Evolutionary conservation across 495 filamentous ascomycete species (phyloP), one percentile per base, ranked within the genome.

Genomic region (Hyaloscypha hepaticicola): DNA sequence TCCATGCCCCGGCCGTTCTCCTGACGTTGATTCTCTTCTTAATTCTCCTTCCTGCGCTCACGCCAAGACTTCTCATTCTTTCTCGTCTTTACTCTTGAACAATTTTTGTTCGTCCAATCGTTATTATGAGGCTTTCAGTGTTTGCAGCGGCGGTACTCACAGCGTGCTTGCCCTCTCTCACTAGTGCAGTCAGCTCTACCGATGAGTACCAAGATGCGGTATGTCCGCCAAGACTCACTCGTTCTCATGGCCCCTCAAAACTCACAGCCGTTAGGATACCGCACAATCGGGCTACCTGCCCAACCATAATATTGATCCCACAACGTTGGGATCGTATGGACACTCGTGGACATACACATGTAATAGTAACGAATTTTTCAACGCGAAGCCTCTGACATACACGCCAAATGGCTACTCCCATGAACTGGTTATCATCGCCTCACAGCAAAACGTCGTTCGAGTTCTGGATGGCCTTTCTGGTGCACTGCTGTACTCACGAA

Each of bases 351-450:
- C 16, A 5, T 60, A 61, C 11, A 56, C 51, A 22, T 66, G 21
- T 27, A 66, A 66, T 21, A 29, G 28, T 9, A 61, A 60, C 21
- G 68, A 70, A 49, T 8, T 45, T n/a, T 75, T 76, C 53, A 75
- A 74, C 60, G 74, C 77, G 8, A 73, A 77, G 48, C 76, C 76
- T 24, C 66, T 79, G 38, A 69, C 75, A 4, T 79, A 75, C 50
- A 78, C 77, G 7, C 71, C 72, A 12, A 55, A 60, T 27, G 69
- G 67, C 29, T 34, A 38, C n/a, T 65, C 62, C 11, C 52, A 55
- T 16, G 74, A 78, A 51, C 24, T 72, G 12, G 61, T 79, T 27
- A 77, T 78, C 57, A 27, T 73, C 1, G 75, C 72, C 19, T 75
- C 77, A 11, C 67, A 76, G 3, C 68, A 75, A 63, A 79, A 79